Percentiles rank a stretch among this genome's conserved stretches.
Evolutionary conservation across 768 basidiomycete species (phyloP).

Genomic region (Amanita muscaria): DNA sequence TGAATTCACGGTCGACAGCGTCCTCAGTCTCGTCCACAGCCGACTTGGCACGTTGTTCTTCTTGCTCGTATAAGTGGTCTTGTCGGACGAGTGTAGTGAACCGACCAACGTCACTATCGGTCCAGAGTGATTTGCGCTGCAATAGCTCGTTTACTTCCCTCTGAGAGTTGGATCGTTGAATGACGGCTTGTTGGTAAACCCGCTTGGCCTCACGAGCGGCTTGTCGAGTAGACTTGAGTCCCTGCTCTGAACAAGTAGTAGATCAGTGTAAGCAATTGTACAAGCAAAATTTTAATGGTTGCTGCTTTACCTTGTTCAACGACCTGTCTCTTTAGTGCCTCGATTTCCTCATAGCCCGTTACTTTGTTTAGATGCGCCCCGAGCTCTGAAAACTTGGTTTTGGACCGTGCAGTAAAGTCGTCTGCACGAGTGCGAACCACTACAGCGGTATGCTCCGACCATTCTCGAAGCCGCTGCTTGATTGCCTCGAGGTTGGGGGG

Average conservation of each 20-base stretch:
- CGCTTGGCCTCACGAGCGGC: conserved; percentile 66
- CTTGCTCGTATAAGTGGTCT: conserved; percentile 82
- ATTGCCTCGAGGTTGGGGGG: conserved; percentile 22
- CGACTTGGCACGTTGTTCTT: conserved; percentile 62
- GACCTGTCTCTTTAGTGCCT: conserved; percentile 68
- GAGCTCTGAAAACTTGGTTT: conserved; percentile 58
- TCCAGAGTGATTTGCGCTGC: conserved; percentile 91
- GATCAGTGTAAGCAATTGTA: conserved; percentile 1
- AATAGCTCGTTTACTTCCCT: conserved; percentile 94
- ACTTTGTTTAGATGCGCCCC: conserved; percentile 76
- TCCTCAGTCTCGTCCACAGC: conserved; percentile 64
- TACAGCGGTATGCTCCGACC: conserved; percentile 38
- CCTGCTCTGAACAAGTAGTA: conserved; percentile 45
- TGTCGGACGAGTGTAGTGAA: conserved; percentile 88
- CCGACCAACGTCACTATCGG: conserved; percentile 72
- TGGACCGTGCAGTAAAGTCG: conserved; percentile 46
- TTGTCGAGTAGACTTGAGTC: conserved; percentile 57
- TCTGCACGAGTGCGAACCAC: conserved; percentile 47
- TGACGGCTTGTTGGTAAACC: conserved; percentile 71
- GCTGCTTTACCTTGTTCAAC: conserved; percentile 64
- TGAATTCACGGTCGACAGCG: conserved; percentile 81
- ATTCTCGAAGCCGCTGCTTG: conserved; percentile 36
- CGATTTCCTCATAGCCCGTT: conserved; percentile 90
- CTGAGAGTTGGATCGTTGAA: conserved; percentile 75
- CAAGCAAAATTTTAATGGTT: background rate